Percentiles rank a stretch among this genome's conserved stretches.
phyloP scores from a whole-genome alignment of 306 rosid species.

The Inga leiocalycina region DNA sequence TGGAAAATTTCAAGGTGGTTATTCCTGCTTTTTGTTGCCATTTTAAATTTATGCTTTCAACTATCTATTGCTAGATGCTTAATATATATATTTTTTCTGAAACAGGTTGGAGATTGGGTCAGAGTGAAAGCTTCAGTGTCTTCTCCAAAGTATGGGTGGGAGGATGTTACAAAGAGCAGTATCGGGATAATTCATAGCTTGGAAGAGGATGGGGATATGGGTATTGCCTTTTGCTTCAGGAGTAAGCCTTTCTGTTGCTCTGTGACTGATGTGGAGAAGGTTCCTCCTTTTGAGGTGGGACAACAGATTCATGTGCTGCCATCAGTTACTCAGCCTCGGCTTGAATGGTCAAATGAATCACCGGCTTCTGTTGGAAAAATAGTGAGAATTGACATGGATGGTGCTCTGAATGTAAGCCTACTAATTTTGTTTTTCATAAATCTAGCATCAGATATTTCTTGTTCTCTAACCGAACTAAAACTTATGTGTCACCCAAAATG shows the following conservation, averaged over 20 bases:
- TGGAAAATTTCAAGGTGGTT: slow-evolving; percentile 92
- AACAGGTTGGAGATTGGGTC: slow-evolving; percentile 98
- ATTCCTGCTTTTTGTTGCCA: slow-evolving; percentile 24
- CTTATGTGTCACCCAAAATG: background rate
- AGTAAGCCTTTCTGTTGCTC: slow-evolving; percentile 91
- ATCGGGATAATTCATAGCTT: slow-evolving; percentile 91
- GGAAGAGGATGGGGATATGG: slow-evolving; percentile 95
- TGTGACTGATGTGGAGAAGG: slow-evolving; percentile 94
- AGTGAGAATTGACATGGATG: slow-evolving; percentile 87
- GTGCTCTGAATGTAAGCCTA: slow-evolving; percentile 87
- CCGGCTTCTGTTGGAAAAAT: slow-evolving; percentile 93
- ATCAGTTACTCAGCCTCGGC: slow-evolving; percentile 81
- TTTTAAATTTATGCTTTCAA: slow-evolving; percentile 13
- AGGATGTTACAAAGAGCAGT: slow-evolving; percentile 86
- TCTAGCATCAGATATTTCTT: background rate
- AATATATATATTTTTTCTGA: slow-evolving; percentile 24
- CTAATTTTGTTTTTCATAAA: slow-evolving; percentile 18
- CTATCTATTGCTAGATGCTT: slow-evolving; percentile 21
- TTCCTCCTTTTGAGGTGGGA: slow-evolving; percentile 83
- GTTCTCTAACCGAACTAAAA: slow-evolving; percentile 1
- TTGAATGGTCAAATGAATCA: slow-evolving; percentile 97
- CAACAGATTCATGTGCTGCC: slow-evolving; percentile 83
- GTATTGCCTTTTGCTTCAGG: slow-evolving; percentile 97
- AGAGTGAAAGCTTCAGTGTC: slow-evolving; percentile 96
- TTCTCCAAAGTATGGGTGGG: slow-evolving; percentile 99